Conservation (phyloP, 1,139 yeast species). For the Maudiozyma humilis region DNA sequence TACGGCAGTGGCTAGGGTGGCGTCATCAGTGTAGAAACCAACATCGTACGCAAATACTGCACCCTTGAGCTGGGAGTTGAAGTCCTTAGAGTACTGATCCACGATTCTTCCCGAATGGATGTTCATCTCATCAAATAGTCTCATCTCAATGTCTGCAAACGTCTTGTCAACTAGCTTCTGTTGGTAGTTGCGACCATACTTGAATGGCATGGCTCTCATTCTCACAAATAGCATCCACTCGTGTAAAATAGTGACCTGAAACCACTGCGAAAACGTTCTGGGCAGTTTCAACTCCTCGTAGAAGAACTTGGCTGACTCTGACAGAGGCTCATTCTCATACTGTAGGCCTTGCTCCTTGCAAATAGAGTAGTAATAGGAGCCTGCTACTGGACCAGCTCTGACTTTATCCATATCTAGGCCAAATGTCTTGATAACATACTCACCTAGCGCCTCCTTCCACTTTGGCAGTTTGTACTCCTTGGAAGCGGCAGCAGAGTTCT, state of each 20-base stretch:
- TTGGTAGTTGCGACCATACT: conserved; percentile 82
- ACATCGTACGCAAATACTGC: conserved; percentile 87
- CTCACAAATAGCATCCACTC: conserved; percentile 90
- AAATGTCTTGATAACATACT: conserved; percentile 55
- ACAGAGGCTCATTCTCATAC: conserved; percentile 60
- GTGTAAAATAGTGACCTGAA: conserved; percentile 81
- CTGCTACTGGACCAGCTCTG: conserved; percentile 91
- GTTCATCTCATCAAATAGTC: conserved; percentile 77
- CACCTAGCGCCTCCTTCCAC: conserved; percentile 69
- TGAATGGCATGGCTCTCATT: conserved; percentile 92
- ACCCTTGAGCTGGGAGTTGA: conserved; percentile 85
- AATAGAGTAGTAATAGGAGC: conserved; percentile 75
- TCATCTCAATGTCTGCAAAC: conserved; percentile 80
- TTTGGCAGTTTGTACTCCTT: conserved; percentile 50
- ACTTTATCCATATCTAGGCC: conserved; percentile 84
- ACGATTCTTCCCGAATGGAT: conserved; percentile 78
- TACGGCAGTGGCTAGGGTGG: conserved; percentile 76
- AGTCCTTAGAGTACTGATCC: conserved; percentile 81
- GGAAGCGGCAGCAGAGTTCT: conserved; percentile 35
- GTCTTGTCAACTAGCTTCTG: conserved; percentile 85
- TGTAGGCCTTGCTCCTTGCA: conserved; percentile 80
- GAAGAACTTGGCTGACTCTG: conserved; percentile 59
- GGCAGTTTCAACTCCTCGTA: conserved; percentile 79
- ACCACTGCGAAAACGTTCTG: conserved; percentile 87
- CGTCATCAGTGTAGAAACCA: conserved; percentile 75